phyloP scores from a whole-genome alignment of 2,329 filamentous ascomycete genomes.

The Diaporthe capsici region DNA sequence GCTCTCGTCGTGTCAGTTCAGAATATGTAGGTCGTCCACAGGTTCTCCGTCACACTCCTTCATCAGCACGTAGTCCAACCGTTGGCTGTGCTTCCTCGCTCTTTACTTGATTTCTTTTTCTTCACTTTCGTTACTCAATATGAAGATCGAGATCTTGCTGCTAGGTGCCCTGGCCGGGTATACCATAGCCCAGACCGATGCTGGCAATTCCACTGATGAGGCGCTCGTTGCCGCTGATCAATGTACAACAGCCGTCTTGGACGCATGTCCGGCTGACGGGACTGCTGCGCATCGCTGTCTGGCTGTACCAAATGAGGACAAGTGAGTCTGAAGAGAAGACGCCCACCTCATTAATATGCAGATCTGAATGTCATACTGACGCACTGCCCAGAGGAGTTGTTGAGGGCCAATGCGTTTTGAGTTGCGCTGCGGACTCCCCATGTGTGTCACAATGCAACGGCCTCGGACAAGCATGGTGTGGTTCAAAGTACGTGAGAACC shows the following conservation, averaged over 20 bases:
- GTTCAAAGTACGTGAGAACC: background rate
- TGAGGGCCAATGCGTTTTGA: constrained; percentile 4
- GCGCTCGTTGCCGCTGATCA: background rate
- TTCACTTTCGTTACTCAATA: background rate
- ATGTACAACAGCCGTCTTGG: background rate
- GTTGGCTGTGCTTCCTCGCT: constrained; percentile 4
- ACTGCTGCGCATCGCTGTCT: constrained; percentile 14
- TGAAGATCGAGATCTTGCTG: constrained; percentile 4
- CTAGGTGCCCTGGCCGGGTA: constrained; percentile 1
- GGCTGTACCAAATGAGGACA: constrained; percentile 3
- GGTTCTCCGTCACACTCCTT: constrained; percentile 3
- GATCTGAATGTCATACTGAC: background rate
- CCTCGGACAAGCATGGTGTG: constrained; percentile 13
- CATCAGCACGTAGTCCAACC: background rate
- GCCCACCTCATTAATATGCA: background rate
- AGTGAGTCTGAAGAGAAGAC: background rate
- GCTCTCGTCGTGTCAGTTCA: background rate
- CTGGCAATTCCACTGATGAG: constrained; percentile 4
- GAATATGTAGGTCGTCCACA: background rate
- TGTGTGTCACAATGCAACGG: background rate
- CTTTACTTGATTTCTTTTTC: background rate
- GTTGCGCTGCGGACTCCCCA: background rate
- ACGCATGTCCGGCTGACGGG: constrained; percentile 16
- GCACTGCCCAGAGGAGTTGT: background rate
- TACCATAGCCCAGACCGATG: background rate